phyloP scores from a whole-genome alignment of 1,284 basidiomycete genomes.

The Inonotus hispidus region DNA sequence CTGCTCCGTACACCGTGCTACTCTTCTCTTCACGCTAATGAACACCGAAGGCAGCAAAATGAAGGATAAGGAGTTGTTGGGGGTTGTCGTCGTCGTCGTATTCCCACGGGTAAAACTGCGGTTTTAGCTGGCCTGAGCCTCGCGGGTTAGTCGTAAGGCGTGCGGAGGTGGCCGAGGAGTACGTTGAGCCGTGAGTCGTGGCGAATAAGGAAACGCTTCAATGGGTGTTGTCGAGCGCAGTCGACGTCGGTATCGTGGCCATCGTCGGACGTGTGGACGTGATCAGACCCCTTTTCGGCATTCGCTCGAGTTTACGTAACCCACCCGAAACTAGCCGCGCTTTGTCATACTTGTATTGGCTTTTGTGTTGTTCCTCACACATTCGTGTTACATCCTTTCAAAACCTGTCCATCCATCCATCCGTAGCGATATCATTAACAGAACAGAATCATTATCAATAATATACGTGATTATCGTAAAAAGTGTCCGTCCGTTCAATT shows the following conservation, averaged over 20 bases:
- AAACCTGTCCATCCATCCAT: too few relatives aligned
- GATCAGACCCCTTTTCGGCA: background rate
- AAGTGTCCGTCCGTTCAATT: background rate
- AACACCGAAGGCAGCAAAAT: background rate
- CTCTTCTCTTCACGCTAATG: background rate
- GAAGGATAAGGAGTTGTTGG: background rate
- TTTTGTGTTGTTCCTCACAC: too few relatives aligned
- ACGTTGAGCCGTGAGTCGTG: conserved; percentile 1
- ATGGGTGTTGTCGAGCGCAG: conserved; percentile 2
- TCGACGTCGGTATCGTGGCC: conserved; percentile 11
- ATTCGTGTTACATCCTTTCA: too few relatives aligned
- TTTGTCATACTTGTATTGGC: background rate
- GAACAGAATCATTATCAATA: background rate
- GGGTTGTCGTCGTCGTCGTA: conserved; percentile 1
- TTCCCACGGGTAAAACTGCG: background rate
- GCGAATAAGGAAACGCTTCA: background rate
- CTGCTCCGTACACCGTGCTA: background rate
- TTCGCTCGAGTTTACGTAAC: background rate
- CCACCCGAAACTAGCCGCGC: background rate
- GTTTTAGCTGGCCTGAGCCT: background rate
- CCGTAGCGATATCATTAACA: background rate
- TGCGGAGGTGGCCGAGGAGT: background rate
- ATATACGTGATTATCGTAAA: background rate
- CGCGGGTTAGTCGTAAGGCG: background rate
- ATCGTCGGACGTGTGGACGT: background rate